These are phyloP conservation scores for Peniophora sp. DNA, from an alignment of 1,284 basidiomycete species.

Conservation along the genomic window DNA sequence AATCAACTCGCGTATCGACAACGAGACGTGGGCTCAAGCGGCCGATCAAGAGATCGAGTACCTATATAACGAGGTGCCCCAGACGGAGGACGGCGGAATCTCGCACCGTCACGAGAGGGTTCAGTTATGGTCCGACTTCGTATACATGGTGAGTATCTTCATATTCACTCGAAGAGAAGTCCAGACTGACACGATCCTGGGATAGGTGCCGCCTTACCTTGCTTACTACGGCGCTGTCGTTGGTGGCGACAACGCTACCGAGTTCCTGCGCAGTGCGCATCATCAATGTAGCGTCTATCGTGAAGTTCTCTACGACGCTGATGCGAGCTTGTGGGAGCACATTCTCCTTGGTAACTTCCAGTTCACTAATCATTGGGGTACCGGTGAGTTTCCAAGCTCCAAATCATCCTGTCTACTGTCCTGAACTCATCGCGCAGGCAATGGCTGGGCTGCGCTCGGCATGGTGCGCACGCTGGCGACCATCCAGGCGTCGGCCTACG, in stretches of 20 bases:
- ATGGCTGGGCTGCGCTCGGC: slow-evolving; percentile 64
- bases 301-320: slow-evolving; percentile 29
- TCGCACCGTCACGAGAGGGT: slow-evolving; percentile 50
- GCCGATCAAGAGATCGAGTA: slow-evolving; percentile 52
- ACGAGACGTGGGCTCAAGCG: slow-evolving; percentile 38
- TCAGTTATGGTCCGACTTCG: slow-evolving; percentile 54
- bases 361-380: slow-evolving; percentile 36
- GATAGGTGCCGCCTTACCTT: slow-evolving; percentile 62
- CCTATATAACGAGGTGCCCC: slow-evolving; percentile 49
- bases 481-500: slow-evolving; percentile 37
- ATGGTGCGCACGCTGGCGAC: slow-evolving; percentile 57
- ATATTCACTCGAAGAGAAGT: too few relatives aligned
- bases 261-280: slow-evolving; percentile 53
- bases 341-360: background rate
- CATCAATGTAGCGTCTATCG: slow-evolving; percentile 64
- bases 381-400: slow-evolving; percentile 42
- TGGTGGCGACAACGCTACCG: slow-evolving; percentile 30
- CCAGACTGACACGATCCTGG: too few relatives aligned
- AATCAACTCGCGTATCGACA: slow-evolving; percentile 33
- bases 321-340: background rate
- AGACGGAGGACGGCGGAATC: slow-evolving; percentile 52
- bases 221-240: slow-evolving; percentile 60
- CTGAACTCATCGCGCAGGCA: slow-evolving; percentile 28
- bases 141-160: slow-evolving; percentile 48
- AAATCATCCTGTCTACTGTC: background rate